Percentiles rank a stretch among this genome's conserved stretches.
phyloP scores from a whole-genome alignment of 345 rosid species.

The Aegle marmelos region DNA sequence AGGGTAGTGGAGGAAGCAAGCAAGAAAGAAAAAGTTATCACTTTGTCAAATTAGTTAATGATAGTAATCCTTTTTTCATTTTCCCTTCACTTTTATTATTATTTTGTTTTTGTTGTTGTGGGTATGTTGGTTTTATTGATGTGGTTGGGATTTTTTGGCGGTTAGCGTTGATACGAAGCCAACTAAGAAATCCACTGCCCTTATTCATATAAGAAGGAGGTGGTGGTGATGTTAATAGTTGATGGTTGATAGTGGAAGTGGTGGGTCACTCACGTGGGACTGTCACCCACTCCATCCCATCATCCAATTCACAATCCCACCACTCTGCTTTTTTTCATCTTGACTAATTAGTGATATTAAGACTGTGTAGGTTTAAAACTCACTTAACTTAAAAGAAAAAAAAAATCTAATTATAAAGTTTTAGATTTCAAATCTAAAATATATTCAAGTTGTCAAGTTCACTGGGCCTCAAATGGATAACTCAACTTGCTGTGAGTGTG shows the following conservation, averaged over 20 bases:
- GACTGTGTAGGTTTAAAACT: neutral
- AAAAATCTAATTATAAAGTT: too few relatives aligned
- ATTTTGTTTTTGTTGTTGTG: constrained; percentile 6
- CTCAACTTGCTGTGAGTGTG: too few relatives aligned
- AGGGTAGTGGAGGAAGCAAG: neutral
- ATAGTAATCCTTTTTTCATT: constrained; percentile 32
- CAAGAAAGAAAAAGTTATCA: constrained; percentile 11
- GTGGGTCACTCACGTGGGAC: constrained; percentile 82
- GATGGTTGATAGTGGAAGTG: constrained; percentile 24
- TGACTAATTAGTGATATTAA: too few relatives aligned
- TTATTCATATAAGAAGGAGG: neutral
- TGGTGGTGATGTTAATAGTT: constrained; percentile 19
- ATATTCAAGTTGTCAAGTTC: too few relatives aligned
- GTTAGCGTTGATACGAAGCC: constrained; percentile 96
- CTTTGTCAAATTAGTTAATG: constrained; percentile 47
- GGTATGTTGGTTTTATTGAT: constrained; percentile 18
- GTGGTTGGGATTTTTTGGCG: constrained; percentile 55
- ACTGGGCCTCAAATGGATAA: too few relatives aligned
- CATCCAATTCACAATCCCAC: constrained; percentile 6
- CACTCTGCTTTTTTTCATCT: too few relatives aligned
- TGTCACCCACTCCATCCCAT: constrained; percentile 53
- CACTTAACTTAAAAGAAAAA: too few relatives aligned
- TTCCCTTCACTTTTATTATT: neutral
- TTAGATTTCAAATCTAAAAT: too few relatives aligned
- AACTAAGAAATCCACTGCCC: constrained; percentile 47